phyloP scores from a whole-genome alignment of 192 early-diverging fungal genomes.

The Backusella sp. region DNA sequence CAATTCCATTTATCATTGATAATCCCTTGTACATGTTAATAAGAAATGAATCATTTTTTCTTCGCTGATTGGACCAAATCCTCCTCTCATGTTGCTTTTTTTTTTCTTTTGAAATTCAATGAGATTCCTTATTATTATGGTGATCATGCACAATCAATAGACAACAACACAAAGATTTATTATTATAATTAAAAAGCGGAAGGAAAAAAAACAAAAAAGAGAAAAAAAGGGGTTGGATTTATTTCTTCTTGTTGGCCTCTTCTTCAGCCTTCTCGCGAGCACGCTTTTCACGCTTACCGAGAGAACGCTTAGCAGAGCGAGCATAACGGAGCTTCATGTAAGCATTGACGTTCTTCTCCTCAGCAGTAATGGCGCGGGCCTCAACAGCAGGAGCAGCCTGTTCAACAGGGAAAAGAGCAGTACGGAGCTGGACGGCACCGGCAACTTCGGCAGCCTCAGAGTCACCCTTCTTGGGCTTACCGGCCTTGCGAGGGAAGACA shows the following conservation, averaged over 20 bases:
- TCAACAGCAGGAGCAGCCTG: constrained; percentile 52
- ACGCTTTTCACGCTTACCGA: constrained; percentile 78
- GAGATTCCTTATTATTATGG: not conserved
- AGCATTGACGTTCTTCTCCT: constrained; percentile 56
- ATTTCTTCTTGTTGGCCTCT: constrained; percentile 63
- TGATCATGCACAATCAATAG: not conserved
- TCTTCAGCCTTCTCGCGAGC: constrained; percentile 81
- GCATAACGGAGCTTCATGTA: constrained; percentile 78
- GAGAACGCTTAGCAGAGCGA: constrained; percentile 69
- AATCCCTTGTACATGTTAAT: not conserved
- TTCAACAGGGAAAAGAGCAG: constrained; percentile 67
- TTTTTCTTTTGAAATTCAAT: not conserved
- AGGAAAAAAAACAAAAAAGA: not conserved
- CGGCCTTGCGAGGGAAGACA: constrained; percentile 93
- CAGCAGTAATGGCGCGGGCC: constrained; percentile 55
- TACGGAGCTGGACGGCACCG: constrained; percentile 64
- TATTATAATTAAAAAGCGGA: not conserved
- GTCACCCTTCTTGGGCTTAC: constrained; percentile 84
- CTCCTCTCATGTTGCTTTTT: not conserved
- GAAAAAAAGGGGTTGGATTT: constrained; percentile 8
- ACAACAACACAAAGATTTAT: not conserved
- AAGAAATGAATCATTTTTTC: not conserved
- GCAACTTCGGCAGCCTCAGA: constrained; percentile 54
- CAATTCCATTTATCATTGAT: not conserved
- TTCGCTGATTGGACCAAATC: not conserved